Conservation (phyloP, 352 stramenopile genomes). For the Salisapilia sapeloensis region DNA sequence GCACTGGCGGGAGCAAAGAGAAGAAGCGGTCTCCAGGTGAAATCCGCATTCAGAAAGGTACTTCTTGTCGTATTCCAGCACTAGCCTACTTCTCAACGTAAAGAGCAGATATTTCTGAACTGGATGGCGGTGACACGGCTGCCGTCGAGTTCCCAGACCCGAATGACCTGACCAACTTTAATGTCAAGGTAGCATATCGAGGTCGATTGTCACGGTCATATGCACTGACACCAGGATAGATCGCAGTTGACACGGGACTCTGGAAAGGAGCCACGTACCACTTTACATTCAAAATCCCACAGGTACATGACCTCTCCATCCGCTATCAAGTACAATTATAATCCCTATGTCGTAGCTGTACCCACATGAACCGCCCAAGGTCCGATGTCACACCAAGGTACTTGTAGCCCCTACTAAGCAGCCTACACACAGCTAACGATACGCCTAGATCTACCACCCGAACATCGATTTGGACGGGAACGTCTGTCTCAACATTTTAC, state of each 20-base stretch:
- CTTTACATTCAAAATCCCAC: conserved; percentile 95
- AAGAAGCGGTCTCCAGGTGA: conserved; percentile 92
- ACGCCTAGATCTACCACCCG: conserved; percentile 90
- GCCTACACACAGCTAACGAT: not conserved
- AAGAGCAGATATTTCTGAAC: conserved; percentile 88
- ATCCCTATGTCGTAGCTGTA: conserved; percentile 40
- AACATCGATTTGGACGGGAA: conserved; percentile 98
- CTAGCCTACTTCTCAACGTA: not conserved
- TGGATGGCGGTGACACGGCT: conserved; percentile 94
- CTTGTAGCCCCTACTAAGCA: not conserved
- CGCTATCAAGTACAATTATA: not conserved
- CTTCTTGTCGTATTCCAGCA: not conserved
- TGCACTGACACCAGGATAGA: conserved; percentile 16
- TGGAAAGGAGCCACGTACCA: conserved; percentile 95
- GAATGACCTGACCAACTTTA: conserved; percentile 92
- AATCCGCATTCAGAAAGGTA: conserved; percentile 98
- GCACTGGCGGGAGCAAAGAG: conserved; percentile 42
- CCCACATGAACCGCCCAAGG: conserved; percentile 95
- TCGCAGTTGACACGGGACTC: conserved; percentile 90
- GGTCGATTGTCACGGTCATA: conserved; percentile 1
- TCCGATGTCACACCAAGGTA: conserved; percentile 91
- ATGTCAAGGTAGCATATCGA: conserved; percentile 46
- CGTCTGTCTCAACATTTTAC: conserved; percentile 95
- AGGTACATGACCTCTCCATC: conserved; percentile 28
- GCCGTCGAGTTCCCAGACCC: conserved; percentile 92